These are phyloP conservation scores for Amphibolis antarctica DNA, from an alignment of 106 monocot species.

Conservation along the genomic window DNA sequence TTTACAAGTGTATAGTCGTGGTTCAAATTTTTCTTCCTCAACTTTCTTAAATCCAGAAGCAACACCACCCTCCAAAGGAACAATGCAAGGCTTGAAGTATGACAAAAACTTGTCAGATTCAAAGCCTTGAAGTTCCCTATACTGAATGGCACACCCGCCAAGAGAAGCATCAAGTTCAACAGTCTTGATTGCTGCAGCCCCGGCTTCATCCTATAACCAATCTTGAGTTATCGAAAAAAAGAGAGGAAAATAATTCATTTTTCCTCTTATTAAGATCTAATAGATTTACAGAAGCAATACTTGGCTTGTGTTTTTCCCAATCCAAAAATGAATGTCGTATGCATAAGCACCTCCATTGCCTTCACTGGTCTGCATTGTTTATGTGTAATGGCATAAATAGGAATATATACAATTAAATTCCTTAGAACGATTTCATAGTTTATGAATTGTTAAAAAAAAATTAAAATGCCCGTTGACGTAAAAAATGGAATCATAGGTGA, in stretches of 20 bases:
- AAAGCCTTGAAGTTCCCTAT: slow-evolving; percentile 44
- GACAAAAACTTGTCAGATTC: slow-evolving; percentile 52
- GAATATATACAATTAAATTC: not conserved
- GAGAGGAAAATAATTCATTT: not conserved
- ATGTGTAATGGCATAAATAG: not conserved
- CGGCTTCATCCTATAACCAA: slow-evolving; percentile 39
- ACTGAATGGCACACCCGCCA: slow-evolving; percentile 46
- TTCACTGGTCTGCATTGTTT: slow-evolving; percentile 22
- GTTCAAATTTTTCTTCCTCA: slow-evolving; percentile 30
- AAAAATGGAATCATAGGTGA: not conserved
- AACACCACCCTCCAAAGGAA: slow-evolving; percentile 49
- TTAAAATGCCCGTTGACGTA: not conserved
- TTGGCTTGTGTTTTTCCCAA: slow-evolving; percentile 53
- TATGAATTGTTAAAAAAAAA: too few species aligned
- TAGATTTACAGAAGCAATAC: slow-evolving; percentile 13
- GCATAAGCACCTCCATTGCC: slow-evolving; percentile 21
- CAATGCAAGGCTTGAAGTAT: slow-evolving; percentile 50
- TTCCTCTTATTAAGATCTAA: not conserved
- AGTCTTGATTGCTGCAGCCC: slow-evolving; percentile 50
- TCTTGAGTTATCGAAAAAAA: not conserved
- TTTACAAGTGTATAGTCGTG: slow-evolving; percentile 39
- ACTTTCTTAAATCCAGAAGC: slow-evolving; percentile 41
- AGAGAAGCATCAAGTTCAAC: slow-evolving; percentile 47
- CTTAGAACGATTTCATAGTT: not conserved
- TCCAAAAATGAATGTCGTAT: slow-evolving; percentile 47